These are phyloP conservation scores for Magnusiomyces sp. DNA, from an alignment of 1,139 yeast genomes.

Conservation along the genomic window DNA sequence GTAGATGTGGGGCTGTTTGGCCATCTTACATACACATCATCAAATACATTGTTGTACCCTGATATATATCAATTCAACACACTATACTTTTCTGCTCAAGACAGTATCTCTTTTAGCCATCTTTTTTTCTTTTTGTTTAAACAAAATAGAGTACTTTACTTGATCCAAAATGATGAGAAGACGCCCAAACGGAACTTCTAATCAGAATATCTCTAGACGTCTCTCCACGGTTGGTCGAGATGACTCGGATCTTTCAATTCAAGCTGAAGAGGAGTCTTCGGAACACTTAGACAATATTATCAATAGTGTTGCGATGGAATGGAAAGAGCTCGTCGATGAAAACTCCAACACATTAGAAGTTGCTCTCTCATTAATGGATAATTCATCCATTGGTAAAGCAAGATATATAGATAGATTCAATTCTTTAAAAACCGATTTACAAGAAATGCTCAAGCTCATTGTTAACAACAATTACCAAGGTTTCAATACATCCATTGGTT, in stretches of 20 bases:
- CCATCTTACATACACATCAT: too few species aligned
- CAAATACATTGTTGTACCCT: too few species aligned
- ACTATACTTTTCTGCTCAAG: too few species aligned
- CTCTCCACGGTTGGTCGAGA: constrained; percentile 7
- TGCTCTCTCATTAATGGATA: constrained; percentile 73
- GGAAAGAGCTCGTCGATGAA: constrained; percentile 34
- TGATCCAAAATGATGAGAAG: too few species aligned
- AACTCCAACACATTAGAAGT: constrained; percentile 72
- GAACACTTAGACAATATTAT: constrained; percentile 6
- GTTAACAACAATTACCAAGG: constrained; percentile 77
- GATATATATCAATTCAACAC: too few species aligned
- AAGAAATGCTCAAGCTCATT: constrained; percentile 49
- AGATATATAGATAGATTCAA: constrained; percentile 54
- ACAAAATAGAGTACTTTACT: too few species aligned
- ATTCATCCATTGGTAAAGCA: constrained; percentile 82
- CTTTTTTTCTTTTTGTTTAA: too few species aligned
- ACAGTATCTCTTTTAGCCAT: too few species aligned
- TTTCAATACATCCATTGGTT: constrained; percentile 74
- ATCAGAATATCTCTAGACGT: constrained; percentile 12
- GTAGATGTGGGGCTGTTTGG: too few species aligned
- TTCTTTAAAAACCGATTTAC: constrained; percentile 48
- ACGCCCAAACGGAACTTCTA: too few species aligned
- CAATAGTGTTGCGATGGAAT: constrained; percentile 17
- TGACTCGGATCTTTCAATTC: not conserved
- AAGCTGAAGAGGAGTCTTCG: constrained; percentile 5